Conservation (phyloP, 495 filamentous ascomycete species). For the Umbilicaria muhlenbergii region DNA sequence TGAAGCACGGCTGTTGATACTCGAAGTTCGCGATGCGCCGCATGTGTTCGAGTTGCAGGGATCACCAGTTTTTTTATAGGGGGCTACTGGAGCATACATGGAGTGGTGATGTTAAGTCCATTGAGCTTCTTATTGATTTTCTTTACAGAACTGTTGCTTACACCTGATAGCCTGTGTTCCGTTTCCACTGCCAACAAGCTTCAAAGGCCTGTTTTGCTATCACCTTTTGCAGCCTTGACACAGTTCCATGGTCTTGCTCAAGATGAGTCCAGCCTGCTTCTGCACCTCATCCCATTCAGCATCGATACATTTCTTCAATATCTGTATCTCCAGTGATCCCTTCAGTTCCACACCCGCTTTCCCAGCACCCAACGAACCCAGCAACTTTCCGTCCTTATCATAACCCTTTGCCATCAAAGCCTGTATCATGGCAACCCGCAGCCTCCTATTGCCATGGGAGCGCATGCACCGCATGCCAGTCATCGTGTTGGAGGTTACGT, state of each 20-base stretch:
- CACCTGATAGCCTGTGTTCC: too few species aligned
- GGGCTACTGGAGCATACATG: too few species aligned
- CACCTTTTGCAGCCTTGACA: not conserved
- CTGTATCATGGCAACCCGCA: slow-evolving; percentile 35
- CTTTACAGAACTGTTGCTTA: too few species aligned
- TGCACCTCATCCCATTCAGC: slow-evolving; percentile 3
- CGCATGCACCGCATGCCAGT: slow-evolving; percentile 32
- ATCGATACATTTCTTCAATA: not conserved
- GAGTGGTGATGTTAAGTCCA: too few species aligned
- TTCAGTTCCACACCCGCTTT: not conserved
- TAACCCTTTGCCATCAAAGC: slow-evolving; percentile 40
- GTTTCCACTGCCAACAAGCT: too few species aligned
- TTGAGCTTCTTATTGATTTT: too few species aligned
- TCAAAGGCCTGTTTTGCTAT: too few species aligned
- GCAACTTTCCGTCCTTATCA: slow-evolving; percentile 30
- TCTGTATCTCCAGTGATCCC: slow-evolving; percentile 2
- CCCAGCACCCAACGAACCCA: not conserved
- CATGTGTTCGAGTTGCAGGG: too few species aligned
- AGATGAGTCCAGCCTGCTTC: slow-evolving; percentile 3
- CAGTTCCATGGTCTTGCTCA: not conserved
- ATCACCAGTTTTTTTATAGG: too few species aligned
- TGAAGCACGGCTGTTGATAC: not conserved
- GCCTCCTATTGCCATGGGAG: slow-evolving; percentile 30
- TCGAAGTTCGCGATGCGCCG: not conserved
- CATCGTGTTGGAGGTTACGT: slow-evolving; percentile 12